A percentile compares a stretch with the other conserved stretches of the same genome.
Conservation (phyloP, 1,284 basidiomycete species). For the Pseudomicrostroma phylloplanum region DNA sequence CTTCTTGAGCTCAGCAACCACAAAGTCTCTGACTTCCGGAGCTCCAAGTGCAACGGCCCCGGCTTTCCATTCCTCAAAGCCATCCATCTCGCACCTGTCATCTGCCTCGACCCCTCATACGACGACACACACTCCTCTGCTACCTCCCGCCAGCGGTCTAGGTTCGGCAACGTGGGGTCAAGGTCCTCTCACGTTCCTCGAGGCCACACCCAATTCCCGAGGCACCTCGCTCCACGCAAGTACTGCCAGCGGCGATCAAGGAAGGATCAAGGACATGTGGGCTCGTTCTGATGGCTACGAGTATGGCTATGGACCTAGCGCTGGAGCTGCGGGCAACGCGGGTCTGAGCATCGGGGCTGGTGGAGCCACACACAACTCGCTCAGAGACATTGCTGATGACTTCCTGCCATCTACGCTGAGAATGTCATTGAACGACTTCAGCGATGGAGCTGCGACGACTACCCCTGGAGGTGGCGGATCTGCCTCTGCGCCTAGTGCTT, state of each 20-base stretch:
- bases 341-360: slow-evolving; percentile 4
- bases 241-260: slow-evolving; percentile 16
- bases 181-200: slow-evolving; percentile 35
- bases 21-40: not conserved
- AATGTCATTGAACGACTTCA: slow-evolving; percentile 35
- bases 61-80: not conserved
- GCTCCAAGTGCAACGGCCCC: not conserved
- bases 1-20: not conserved
- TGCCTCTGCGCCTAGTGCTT: too few relatives aligned
- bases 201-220: slow-evolving; percentile 9
- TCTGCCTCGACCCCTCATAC: slow-evolving; percentile 2
- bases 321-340: not conserved
- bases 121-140: slow-evolving; percentile 7
- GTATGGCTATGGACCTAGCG: too few relatives aligned
- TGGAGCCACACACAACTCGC: slow-evolving; percentile 34
- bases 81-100: slow-evolving; percentile 14
- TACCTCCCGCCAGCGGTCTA: not conserved
- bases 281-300: slow-evolving; percentile 24
- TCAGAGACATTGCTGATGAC: slow-evolving; percentile 36
- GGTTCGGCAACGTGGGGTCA: slow-evolving; percentile 28
- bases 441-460: too few relatives aligned
- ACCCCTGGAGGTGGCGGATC: too few relatives aligned
- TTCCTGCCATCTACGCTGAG: slow-evolving; percentile 32
- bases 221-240: slow-evolving; percentile 9
- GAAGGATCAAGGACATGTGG: slow-evolving; percentile 43